Evolutionary conservation across 164 flowering plant species (phyloP).

Genomic region (Tinospora cordifolia): DNA sequence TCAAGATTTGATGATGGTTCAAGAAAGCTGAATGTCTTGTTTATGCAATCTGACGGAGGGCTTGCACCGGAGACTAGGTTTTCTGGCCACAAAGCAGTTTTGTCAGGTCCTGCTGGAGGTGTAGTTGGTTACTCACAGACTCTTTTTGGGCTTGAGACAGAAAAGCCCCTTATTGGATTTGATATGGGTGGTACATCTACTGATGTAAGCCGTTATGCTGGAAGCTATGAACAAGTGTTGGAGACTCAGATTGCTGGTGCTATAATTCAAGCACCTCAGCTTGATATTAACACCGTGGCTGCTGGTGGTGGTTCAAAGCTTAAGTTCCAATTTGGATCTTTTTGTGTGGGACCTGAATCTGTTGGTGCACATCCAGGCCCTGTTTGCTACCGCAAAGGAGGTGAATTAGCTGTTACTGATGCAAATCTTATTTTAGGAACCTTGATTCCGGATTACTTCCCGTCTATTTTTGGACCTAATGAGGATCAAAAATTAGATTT

Average conservation of each 20-base stretch:
- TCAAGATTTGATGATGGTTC: conserved; percentile 75
- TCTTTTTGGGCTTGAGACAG: conserved; percentile 75
- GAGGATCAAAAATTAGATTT: conserved; percentile 85
- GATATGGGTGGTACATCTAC: conserved; percentile 99
- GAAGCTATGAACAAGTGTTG: conserved; percentile 79
- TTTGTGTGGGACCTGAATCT: conserved; percentile 93
- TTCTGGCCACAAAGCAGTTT: conserved; percentile 96
- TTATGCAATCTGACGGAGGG: conserved; percentile 99
- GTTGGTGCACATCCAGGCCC: conserved; percentile 99
- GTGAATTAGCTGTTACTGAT: conserved; percentile 92
- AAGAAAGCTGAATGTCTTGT: conserved; percentile 74
- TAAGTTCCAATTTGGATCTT: conserved; percentile 89
- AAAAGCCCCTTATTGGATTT: conserved; percentile 90
- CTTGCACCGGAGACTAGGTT: conserved; percentile 92
- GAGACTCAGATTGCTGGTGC: conserved; percentile 97
- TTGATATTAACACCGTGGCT: conserved; percentile 94
- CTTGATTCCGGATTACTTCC: conserved; percentile 87
- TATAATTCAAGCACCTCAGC: conserved; percentile 96
- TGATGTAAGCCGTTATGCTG: conserved; percentile 95
- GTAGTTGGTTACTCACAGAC: conserved; percentile 98
- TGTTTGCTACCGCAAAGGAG: conserved; percentile 94
- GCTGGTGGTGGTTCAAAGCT: conserved; percentile 98
- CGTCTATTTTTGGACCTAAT: conserved; percentile 82
- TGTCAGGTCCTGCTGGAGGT: conserved; percentile 99
- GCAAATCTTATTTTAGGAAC: conserved; percentile 85